Evolutionary conservation across 345 rosid species (phyloP).

Genomic region (Corymbia maculata): DNA sequence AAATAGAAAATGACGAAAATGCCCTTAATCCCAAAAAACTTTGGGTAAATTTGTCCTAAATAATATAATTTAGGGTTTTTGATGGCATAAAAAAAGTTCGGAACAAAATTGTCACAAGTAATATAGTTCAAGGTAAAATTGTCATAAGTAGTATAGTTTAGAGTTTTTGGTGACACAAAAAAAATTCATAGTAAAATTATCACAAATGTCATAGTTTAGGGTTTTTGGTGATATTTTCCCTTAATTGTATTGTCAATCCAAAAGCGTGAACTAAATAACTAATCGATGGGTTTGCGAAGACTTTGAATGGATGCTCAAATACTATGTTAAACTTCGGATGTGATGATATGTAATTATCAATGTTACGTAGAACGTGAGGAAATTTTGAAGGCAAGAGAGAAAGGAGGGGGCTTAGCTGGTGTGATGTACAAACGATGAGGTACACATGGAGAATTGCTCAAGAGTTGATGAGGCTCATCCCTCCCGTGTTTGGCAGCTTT

Average conservation of each 20-base stretch:
- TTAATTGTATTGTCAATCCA: not conserved
- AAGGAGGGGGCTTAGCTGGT: not conserved
- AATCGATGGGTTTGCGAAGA: not conserved
- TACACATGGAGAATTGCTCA: conserved; percentile 17
- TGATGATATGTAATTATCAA: not conserved
- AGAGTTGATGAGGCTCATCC: conserved; percentile 13
- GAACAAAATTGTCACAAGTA: too few species aligned
- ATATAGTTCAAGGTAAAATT: too few species aligned
- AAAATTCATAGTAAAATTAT: too few species aligned
- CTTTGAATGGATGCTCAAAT: not conserved
- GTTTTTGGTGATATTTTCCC: too few species aligned
- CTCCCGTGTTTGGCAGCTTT: conserved; percentile 9
- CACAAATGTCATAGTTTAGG: too few species aligned
- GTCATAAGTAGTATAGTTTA: too few species aligned
- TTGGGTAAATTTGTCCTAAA: too few species aligned
- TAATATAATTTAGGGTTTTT: too few species aligned
- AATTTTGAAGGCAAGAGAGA: not conserved
- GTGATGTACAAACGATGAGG: conserved; percentile 12
- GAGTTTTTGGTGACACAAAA: too few species aligned
- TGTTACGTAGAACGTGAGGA: conserved; percentile 4
- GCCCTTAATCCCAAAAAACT: too few species aligned
- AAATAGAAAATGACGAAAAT: too few species aligned
- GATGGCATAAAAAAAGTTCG: too few species aligned
- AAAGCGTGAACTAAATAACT: not conserved
- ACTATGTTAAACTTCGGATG: not conserved